These are phyloP conservation scores for Penstemon newberryi DNA, from an alignment of 257 asterid genomes.

Conservation along the genomic window DNA sequence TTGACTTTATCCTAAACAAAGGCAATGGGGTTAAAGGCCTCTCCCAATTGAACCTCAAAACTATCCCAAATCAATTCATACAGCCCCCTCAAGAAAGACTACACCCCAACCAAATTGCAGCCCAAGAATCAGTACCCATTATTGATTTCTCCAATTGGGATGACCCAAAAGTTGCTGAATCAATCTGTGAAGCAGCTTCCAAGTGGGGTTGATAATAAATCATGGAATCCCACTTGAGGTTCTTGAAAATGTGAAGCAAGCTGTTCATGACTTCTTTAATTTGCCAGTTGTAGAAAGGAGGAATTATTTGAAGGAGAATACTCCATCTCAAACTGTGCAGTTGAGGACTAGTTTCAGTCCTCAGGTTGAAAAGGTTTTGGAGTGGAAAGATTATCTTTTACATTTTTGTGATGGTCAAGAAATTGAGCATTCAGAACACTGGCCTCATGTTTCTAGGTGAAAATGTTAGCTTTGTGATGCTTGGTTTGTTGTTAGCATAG, in stretches of 20 bases:
- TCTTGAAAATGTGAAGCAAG: constrained; percentile 44
- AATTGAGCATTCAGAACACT: constrained; percentile 25
- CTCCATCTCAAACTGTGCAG: constrained; percentile 43
- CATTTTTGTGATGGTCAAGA: constrained; percentile 36
- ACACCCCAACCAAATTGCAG: constrained; percentile 17
- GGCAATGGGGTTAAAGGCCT: constrained; percentile 59
- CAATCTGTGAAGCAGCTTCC: constrained; percentile 46
- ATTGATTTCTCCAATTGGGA: constrained; percentile 45
- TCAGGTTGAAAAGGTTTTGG: constrained; percentile 43
- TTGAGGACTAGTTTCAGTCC: constrained; percentile 53
- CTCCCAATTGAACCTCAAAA: constrained; percentile 33
- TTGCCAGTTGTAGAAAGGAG: constrained; percentile 52
- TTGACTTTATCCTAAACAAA: constrained; percentile 39
- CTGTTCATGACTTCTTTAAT: constrained; percentile 46
- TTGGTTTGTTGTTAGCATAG: neutral
- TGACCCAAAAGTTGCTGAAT: constrained; percentile 32
- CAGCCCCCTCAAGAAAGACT: constrained; percentile 43
- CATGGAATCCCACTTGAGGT: constrained; percentile 49
- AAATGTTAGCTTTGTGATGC: neutral
- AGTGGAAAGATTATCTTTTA: constrained; percentile 59
- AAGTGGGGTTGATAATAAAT: constrained; percentile 49
- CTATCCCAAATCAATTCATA: constrained; percentile 41
- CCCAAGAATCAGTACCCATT: constrained; percentile 41
- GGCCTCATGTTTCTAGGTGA: constrained; percentile 51
- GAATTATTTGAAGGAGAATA: constrained; percentile 47